phyloP scores from a whole-genome alignment of 2,329 filamentous ascomycete species.

The Penicillium sp. region DNA sequence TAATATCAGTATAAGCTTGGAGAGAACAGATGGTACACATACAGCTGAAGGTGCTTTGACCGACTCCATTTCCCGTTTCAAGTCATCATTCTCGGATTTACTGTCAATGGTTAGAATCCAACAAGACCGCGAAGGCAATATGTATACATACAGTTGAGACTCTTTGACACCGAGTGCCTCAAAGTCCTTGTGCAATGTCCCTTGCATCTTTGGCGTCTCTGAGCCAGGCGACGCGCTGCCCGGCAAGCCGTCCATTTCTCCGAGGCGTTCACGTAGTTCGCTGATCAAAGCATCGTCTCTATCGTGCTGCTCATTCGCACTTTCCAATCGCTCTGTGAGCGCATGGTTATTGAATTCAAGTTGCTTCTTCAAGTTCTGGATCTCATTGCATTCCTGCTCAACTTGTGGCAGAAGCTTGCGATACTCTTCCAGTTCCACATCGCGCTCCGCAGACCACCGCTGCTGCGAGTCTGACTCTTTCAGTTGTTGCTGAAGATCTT shows the following conservation, averaged over 20 bases:
- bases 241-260: constrained; percentile 40
- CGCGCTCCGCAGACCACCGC: constrained; percentile 38
- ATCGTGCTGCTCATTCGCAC: constrained; percentile 42
- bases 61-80: constrained; percentile 36
- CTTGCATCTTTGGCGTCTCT: constrained; percentile 38
- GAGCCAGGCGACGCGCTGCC: constrained; percentile 39
- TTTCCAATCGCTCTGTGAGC: constrained; percentile 43
- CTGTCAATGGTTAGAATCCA: constrained; percentile 26
- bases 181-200: constrained; percentile 42
- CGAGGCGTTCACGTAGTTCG: constrained; percentile 41
- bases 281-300: constrained; percentile 42
- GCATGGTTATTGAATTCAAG: constrained; percentile 49
- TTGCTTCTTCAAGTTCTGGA: constrained; percentile 48
- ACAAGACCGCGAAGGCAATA: background rate
- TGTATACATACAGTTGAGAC: constrained; percentile 35
- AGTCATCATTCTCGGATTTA: constrained; percentile 41
- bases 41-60: constrained; percentile 26
- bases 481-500: constrained; percentile 46
- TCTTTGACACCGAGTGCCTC: constrained; percentile 40
- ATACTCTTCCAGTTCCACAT: constrained; percentile 44
- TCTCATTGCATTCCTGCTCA: constrained; percentile 48
- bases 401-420: constrained; percentile 45
- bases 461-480: constrained; percentile 44
- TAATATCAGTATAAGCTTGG: constrained; percentile 6
- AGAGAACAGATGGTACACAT: constrained; percentile 1